phyloP scores from a whole-genome alignment of 495 filamentous ascomycete species.

The Aspergillus coremiiformis region DNA sequence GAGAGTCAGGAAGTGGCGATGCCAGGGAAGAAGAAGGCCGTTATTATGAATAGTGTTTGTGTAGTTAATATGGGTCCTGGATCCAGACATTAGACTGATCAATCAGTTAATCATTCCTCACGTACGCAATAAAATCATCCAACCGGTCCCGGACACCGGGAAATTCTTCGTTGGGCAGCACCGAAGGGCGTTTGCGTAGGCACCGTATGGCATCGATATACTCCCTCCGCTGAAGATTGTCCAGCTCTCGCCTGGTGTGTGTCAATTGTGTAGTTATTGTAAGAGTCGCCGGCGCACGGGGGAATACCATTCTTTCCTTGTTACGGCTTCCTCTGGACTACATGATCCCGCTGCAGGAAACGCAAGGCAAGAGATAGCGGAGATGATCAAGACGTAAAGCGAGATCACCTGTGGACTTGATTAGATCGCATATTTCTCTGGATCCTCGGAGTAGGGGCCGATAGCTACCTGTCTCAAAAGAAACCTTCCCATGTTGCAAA shows the following conservation, averaged over 20 bases:
- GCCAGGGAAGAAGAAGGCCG: conserved; percentile 55
- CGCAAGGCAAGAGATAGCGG: background rate
- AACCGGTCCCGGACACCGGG: conserved; percentile 45
- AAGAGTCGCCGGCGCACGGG: background rate
- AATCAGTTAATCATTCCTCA: conserved; percentile 10
- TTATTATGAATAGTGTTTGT: conserved; percentile 30
- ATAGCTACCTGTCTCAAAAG: too few species aligned
- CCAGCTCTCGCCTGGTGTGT: background rate
- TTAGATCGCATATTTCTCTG: too few species aligned
- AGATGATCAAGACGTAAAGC: too few species aligned
- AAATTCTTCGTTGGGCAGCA: conserved; percentile 29
- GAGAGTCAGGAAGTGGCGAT: conserved; percentile 52
- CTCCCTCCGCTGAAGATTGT: conserved; percentile 21
- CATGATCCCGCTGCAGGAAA: background rate
- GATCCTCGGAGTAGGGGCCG: too few species aligned
- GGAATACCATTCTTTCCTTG: background rate
- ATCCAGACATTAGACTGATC: conserved; percentile 4
- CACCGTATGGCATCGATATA: conserved; percentile 45
- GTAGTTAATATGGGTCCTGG: conserved; percentile 44
- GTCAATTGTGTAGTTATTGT: background rate
- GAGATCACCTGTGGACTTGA: too few species aligned
- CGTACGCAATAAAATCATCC: conserved; percentile 50
- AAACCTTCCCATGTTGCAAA: too few species aligned
- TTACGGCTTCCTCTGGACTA: background rate
- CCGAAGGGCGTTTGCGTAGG: conserved; percentile 36